These are phyloP conservation scores for Arthrobotrys iridis DNA, from an alignment of 2,329 filamentous ascomycete genomes.

Conservation along the genomic window DNA sequence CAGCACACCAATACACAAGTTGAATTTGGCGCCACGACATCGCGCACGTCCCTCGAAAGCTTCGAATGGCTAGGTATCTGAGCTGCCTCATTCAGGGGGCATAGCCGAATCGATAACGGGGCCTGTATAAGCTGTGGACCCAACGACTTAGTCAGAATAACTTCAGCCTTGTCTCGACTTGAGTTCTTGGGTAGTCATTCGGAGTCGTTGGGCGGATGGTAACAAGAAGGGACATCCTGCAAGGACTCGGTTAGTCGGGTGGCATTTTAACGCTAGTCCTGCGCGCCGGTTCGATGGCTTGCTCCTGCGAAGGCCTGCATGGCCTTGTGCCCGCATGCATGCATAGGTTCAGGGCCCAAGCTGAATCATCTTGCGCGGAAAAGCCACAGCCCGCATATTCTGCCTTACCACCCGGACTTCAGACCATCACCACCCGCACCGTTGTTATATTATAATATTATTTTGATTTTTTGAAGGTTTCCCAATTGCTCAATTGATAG, in stretches of 20 bases:
- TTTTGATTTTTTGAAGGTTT: no score
- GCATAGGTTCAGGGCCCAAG: no score
- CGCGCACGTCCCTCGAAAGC: constrained; percentile 30
- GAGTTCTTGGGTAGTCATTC: neutral
- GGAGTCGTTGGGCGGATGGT: constrained; percentile 5
- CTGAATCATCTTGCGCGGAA: no score
- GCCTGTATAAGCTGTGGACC: constrained; percentile 1
- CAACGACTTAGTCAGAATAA: neutral
- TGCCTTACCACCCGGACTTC: no score
- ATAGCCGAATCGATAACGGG: constrained; percentile 1
- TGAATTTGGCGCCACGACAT: constrained; percentile 9
- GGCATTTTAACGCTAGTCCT: neutral
- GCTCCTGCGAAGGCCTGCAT: no score
- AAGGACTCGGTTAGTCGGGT: neutral
- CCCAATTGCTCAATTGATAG: no score
- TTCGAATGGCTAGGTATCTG: constrained; percentile 5
- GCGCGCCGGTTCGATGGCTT: no score
- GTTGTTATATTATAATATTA: no score
- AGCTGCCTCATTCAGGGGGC: constrained; percentile 16
- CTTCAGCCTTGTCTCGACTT: constrained; percentile 5
- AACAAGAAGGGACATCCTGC: neutral
- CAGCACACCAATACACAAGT: neutral
- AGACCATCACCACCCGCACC: no score
- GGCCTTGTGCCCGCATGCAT: no score
- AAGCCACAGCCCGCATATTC: no score